phyloP scores from a whole-genome alignment of 257 asterid species.

The Agastache rugosa region DNA sequence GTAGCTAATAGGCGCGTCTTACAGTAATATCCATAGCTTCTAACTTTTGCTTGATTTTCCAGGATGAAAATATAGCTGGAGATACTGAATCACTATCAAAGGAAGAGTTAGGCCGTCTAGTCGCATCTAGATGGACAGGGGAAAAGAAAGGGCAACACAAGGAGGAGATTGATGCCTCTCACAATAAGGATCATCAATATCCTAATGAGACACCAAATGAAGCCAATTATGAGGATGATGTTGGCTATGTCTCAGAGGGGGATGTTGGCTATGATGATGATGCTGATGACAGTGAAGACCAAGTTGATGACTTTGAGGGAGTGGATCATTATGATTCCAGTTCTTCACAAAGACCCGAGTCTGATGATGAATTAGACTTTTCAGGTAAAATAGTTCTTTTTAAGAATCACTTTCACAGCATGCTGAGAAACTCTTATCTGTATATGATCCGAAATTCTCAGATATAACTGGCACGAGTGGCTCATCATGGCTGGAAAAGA shows the following conservation, averaged over 20 bases:
- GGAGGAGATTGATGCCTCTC: constrained; percentile 52
- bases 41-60: constrained; percentile 36
- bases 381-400: constrained; percentile 56
- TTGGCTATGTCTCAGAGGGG: constrained; percentile 72
- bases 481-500: constrained; percentile 90
- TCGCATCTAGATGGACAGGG: constrained; percentile 97
- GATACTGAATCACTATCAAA: constrained; percentile 71
- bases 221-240: constrained; percentile 60
- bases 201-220: constrained; percentile 55
- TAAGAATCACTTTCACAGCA: constrained; percentile 29
- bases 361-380: constrained; percentile 79
- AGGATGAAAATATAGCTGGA: constrained; percentile 63
- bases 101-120: constrained; percentile 92
- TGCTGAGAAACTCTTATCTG: constrained; percentile 31
- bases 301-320: constrained; percentile 57
- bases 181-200: constrained; percentile 50
- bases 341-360: constrained; percentile 58
- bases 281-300: constrained; percentile 58
- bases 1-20: neutral
- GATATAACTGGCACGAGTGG: constrained; percentile 58
- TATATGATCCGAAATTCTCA: constrained; percentile 48
- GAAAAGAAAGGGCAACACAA: constrained; percentile 60
- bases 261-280: constrained; percentile 67
- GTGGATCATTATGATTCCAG: constrained; percentile 71
- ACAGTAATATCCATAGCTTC: constrained; percentile 19